Conservation (phyloP, 106 monocot species). For the Acorus gramineus region DNA sequence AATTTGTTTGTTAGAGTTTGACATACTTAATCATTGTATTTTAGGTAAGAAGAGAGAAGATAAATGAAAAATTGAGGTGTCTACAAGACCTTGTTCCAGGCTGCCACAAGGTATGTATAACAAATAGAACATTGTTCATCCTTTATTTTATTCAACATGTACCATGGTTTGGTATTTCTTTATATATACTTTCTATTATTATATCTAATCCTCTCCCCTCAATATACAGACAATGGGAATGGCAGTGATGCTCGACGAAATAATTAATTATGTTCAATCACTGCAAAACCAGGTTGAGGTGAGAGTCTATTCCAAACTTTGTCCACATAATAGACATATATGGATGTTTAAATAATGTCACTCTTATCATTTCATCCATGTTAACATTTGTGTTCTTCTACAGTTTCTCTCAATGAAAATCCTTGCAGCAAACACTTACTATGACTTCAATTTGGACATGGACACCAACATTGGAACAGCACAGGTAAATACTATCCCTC, state of each 20-base stretch:
- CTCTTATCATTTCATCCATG: neutral
- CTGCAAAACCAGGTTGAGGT: conserved; percentile 80
- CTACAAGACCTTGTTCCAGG: conserved; percentile 57
- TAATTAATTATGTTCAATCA: conserved; percentile 69
- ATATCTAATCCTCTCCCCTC: neutral
- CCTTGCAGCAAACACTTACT: conserved; percentile 46
- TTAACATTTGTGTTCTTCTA: neutral
- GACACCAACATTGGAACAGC: conserved; percentile 16
- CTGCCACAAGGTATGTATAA: conserved; percentile 44
- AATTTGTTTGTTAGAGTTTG: neutral
- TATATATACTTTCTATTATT: too few species aligned
- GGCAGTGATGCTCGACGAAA: conserved; percentile 65
- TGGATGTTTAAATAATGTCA: neutral
- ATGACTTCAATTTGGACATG: conserved; percentile 31
- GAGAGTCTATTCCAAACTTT: neutral
- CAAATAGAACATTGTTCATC: neutral
- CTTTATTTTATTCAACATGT: neutral
- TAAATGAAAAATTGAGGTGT: conserved; percentile 49
- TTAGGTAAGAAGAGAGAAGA: conserved; percentile 68
- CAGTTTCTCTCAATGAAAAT: conserved; percentile 81
- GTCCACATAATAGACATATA: neutral
- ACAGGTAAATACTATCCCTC: conserved; percentile 1
- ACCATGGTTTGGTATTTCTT: too few species aligned
- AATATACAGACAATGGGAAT: conserved; percentile 51
- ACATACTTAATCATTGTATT: too few species aligned